These are phyloP conservation scores for Earliella scabrosa DNA, from an alignment of 1,284 basidiomycete species.

Conservation along the genomic window DNA sequence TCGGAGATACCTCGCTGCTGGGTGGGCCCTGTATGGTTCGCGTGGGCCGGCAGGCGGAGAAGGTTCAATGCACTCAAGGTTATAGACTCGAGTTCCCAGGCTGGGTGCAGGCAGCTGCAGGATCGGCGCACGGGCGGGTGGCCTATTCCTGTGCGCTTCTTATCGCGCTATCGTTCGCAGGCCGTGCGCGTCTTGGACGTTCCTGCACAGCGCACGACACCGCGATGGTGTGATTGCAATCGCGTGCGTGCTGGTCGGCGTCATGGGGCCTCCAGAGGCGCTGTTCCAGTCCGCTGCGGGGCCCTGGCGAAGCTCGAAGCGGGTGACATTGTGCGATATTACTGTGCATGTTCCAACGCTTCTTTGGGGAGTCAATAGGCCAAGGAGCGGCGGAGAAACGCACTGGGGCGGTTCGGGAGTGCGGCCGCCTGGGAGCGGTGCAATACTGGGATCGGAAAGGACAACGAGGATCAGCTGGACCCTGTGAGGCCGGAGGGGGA, in stretches of 20 bases:
- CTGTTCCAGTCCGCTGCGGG: not conserved
- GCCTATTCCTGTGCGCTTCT: not conserved
- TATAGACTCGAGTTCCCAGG: slow-evolving; percentile 12
- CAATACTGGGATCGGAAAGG: not conserved
- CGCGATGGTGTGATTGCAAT: too few relatives aligned
- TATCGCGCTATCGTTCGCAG: not conserved
- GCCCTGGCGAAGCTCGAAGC: too few relatives aligned
- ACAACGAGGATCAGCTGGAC: not conserved
- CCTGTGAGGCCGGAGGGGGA: not conserved
- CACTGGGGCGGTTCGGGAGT: not conserved
- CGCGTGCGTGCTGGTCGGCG: not conserved
- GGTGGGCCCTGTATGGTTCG: not conserved
- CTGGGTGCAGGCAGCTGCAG: too few relatives aligned
- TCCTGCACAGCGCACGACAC: too few relatives aligned
- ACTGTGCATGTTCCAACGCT: too few relatives aligned
- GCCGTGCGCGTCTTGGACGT: not conserved
- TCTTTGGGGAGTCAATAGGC: too few relatives aligned
- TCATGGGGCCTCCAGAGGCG: not conserved
- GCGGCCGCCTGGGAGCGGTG: not conserved
- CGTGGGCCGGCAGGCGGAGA: slow-evolving; percentile 1
- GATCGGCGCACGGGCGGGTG: slow-evolving; percentile 11
- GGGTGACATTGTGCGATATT: too few relatives aligned
- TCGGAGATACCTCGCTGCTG: not conserved
- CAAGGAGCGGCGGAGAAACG: not conserved
- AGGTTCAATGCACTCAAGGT: slow-evolving; percentile 10